These are phyloP conservation scores for Russula vinacea DNA, from an alignment of 768 basidiomycete species.

Conservation along the genomic window DNA sequence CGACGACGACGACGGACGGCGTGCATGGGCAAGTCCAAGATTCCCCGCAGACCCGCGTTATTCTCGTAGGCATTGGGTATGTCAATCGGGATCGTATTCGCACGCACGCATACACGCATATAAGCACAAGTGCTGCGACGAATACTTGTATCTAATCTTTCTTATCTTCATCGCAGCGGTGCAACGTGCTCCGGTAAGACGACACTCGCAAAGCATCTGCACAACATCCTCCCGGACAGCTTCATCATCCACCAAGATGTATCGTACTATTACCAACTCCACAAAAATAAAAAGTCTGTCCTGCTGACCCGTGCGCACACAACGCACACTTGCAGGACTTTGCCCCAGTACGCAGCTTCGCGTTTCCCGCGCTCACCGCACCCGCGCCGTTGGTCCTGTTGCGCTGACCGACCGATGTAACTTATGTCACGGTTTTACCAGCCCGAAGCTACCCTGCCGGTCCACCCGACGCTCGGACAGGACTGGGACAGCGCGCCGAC, in stretches of 20 bases:
- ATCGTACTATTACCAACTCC: slow-evolving; percentile 10
- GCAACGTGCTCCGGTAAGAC: slow-evolving; percentile 96
- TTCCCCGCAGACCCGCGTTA: slow-evolving; percentile 43
- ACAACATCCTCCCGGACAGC: slow-evolving; percentile 66
- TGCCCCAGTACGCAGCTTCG: slow-evolving; percentile 60
- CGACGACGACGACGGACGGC: no score
- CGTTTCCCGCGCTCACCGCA: not conserved
- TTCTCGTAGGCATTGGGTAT: slow-evolving; percentile 42
- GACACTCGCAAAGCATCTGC: slow-evolving; percentile 87
- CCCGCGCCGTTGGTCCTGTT: no score
- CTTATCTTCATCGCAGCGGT: slow-evolving; percentile 50
- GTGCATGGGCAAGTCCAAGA: slow-evolving; percentile 5
- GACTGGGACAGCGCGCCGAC: slow-evolving; percentile 93
- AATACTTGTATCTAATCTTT: not conserved
- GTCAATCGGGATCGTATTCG: slow-evolving; percentile 6
- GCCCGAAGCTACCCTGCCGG: slow-evolving; percentile 71
- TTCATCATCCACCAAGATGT: slow-evolving; percentile 93
- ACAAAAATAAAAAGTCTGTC: not conserved
- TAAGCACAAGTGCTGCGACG: no score
- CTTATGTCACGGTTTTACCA: slow-evolving; percentile 35
- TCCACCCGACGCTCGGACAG: slow-evolving; percentile 78
- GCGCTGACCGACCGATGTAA: slow-evolving; percentile 16
- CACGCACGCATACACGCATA: not conserved
- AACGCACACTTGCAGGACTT: slow-evolving; percentile 62
- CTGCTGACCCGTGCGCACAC: not conserved